Evolutionary conservation across 1,284 basidiomycete species (phyloP), one percentile per base, ranked within the genome.

Genomic region (Pholiota adiposa): DNA sequence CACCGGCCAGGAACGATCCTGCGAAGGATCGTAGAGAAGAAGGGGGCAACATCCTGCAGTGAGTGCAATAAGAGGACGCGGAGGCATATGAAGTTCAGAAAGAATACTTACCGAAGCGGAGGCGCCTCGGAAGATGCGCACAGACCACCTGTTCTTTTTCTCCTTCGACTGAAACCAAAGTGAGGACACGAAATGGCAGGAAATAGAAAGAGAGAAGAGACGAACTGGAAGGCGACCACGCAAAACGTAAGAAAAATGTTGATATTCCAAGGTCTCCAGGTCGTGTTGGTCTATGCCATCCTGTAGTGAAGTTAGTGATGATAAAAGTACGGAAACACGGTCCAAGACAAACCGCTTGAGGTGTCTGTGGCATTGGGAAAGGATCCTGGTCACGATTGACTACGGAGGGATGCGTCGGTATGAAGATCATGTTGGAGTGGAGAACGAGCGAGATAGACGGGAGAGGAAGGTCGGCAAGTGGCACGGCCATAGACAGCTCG

Each of bases 401-500:
- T 16, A 34, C 41, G 11, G 56, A 41, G 19, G 29, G 31, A 1
- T 33, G 11, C 16, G 40, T 27, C 9, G 44, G 23, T 8, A 52
- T 11, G 27, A 14, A 34, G 5, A 51, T 21, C 29, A 52, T 25
- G 29, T 58, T 43, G 16, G 50, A 44, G 16, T 18, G 31, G 51
- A 58, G 56, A 19, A 58, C 51, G 40, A 46, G 56, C 7, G 50
- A 14, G n/a, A 58, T 58, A 2, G 56, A 58, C 1, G 56, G 56
- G 7, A 58, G 29, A n/a, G 50, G 50, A 19, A 58, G 56, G 4
- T 14, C 9, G 29, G 56, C 51, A 19, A 57, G 56, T 5, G 51
- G 38, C 56, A 58, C 46, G 40, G 36, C 4, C 36, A 36, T 40
- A 14, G 14, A n/a, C 16, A 21, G 51, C 9, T 11, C 31, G 16